These are phyloP conservation scores for Capronia epimyces DNA, from an alignment of 2,329 filamentous ascomycete genomes.

Conservation along the genomic window DNA sequence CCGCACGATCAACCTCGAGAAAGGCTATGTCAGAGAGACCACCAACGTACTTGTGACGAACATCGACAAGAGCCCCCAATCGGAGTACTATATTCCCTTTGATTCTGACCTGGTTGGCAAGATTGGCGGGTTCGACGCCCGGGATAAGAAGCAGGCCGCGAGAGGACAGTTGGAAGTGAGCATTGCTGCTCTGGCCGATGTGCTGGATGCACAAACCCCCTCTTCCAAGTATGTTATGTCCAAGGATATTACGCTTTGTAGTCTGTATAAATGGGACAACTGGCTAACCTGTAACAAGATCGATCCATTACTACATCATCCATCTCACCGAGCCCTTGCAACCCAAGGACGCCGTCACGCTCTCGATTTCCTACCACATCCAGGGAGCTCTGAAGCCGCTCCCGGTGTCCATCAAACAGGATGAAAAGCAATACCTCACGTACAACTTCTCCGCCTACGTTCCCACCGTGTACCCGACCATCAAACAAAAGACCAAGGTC, in stretches of 20 bases:
- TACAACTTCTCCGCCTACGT: conserved; percentile 83
- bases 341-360: conserved; percentile 71
- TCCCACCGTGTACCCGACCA: conserved; percentile 74
- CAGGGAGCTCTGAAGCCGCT: conserved; percentile 74
- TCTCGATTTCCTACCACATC: conserved; percentile 79
- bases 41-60: conserved; percentile 96
- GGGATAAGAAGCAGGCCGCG: conserved; percentile 76
- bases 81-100: conserved; percentile 88
- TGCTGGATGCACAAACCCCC: conserved; percentile 41
- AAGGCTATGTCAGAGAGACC: conserved; percentile 81
- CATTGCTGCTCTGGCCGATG: conserved; percentile 57
- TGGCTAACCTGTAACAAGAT: conserved; percentile 42
- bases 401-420: conserved; percentile 75
- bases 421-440: conserved; percentile 77
- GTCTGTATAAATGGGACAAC: conserved; percentile 22
- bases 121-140: conserved; percentile 82
- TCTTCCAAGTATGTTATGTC: conserved; percentile 48
- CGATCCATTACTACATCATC: conserved; percentile 78
- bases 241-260: conserved; percentile 34
- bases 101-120: conserved; percentile 67
- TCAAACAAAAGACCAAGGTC: conserved; percentile 95
- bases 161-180: conserved; percentile 64
- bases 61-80: conserved; percentile 68
- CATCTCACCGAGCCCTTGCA: conserved; percentile 69
- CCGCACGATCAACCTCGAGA: conserved; percentile 84